A percentile compares a stretch with the other conserved stretches of the same genome.
These are phyloP conservation scores for Phytophthora melonis DNA, from an alignment of 352 stramenopile genomes.

Conservation along the genomic window DNA sequence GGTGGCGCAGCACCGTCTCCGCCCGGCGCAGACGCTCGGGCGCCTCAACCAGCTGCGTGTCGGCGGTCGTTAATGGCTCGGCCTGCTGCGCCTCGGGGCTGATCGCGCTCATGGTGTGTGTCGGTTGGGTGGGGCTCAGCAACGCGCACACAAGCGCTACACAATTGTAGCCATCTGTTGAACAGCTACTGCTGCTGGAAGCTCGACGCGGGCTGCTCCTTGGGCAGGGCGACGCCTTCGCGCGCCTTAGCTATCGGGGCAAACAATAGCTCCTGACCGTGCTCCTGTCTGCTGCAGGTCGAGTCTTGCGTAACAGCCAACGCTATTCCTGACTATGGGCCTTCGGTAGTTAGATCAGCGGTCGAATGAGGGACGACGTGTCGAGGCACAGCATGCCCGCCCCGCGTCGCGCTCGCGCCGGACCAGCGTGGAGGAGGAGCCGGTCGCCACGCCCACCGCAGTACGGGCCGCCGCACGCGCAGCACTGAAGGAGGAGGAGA, in stretches of 20 bases:
- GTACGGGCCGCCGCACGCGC: slow-evolving; percentile 33
- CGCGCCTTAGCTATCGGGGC: too few species aligned
- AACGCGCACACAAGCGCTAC: background rate
- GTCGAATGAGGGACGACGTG: slow-evolving; percentile 34
- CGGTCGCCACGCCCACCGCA: slow-evolving; percentile 18
- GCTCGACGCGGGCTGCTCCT: too few species aligned
- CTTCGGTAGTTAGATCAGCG: slow-evolving; percentile 5
- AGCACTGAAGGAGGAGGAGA: slow-evolving; percentile 45
- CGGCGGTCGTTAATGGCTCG: background rate
- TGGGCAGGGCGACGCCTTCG: too few species aligned
- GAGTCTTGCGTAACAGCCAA: background rate
- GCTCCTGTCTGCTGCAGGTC: too few species aligned
- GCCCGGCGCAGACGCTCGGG: slow-evolving; percentile 72
- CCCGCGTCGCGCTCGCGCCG: slow-evolving; percentile 16
- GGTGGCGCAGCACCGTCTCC: slow-evolving; percentile 71
- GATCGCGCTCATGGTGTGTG: slow-evolving; percentile 8
- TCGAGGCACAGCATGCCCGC: slow-evolving; percentile 18
- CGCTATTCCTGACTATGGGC: slow-evolving; percentile 23
- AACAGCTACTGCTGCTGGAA: background rate
- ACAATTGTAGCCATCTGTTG: background rate
- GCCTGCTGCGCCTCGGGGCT: background rate
- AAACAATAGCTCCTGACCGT: too few species aligned
- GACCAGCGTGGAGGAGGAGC: slow-evolving; percentile 23
- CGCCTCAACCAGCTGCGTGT: slow-evolving; percentile 25
- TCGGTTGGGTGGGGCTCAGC: background rate